Percentiles rank a stretch among this genome's conserved stretches.
These are phyloP conservation scores for Mortierella sp. DNA, from an alignment of 371 early-diverging fungal genomes.

Conservation along the genomic window DNA sequence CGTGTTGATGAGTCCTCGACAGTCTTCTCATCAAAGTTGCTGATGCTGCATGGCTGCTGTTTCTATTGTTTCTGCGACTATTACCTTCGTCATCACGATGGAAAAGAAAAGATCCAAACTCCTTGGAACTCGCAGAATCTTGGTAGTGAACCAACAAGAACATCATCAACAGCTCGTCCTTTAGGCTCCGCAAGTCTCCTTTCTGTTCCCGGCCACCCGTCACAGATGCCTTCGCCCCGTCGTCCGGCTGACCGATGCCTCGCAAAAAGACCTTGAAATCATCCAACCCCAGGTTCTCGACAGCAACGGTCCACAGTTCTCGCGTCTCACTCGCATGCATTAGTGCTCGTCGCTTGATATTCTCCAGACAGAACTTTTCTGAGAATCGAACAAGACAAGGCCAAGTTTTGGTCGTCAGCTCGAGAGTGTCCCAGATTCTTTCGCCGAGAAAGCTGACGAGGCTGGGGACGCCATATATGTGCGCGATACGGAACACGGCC, in stretches of 20 bases:
- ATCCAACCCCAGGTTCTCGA: constrained; percentile 11
- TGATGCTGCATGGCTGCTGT: not conserved
- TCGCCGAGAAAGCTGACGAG: not conserved
- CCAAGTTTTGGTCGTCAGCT: constrained; percentile 11
- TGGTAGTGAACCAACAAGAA: constrained; percentile 25
- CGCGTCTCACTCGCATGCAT: constrained; percentile 12
- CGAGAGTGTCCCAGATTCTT: constrained; percentile 6
- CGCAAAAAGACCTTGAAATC: constrained; percentile 26
- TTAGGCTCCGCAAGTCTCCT: not conserved
- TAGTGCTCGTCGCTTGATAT: constrained; percentile 2
- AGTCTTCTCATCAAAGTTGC: not conserved
- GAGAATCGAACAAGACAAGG: constrained; percentile 13
- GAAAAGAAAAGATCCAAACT: not conserved
- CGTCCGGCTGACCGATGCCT: not conserved
- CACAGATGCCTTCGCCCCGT: too few species aligned
- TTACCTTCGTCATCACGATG: not conserved
- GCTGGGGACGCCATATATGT: constrained; percentile 2
- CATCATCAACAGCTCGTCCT: constrained; percentile 27
- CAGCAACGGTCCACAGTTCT: constrained; percentile 14
- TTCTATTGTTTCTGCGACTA: not conserved
- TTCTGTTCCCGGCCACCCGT: not conserved
- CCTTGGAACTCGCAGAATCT: not conserved
- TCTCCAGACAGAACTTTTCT: constrained; percentile 13
- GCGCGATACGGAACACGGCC: constrained; percentile 15
- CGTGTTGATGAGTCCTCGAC: not conserved